phyloP scores from a whole-genome alignment of 352 stramenopile species.

The Globisporangium middletonii region DNA sequence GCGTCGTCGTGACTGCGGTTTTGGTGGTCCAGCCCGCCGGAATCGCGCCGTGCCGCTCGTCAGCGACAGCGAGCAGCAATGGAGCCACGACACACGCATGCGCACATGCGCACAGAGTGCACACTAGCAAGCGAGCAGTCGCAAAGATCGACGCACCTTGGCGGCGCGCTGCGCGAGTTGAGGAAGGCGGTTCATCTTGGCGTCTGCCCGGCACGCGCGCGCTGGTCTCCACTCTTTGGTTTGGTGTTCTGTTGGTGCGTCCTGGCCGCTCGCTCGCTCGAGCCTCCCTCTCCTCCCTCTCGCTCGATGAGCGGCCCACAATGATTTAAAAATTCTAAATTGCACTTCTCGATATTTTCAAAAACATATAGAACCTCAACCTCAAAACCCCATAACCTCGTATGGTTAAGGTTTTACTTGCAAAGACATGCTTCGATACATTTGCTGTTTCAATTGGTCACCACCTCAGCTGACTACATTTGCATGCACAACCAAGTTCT shows the following conservation, averaged over 20 bases:
- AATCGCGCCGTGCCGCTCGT: not conserved
- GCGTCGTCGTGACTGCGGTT: conserved; percentile 11
- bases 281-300: conserved; percentile 1
- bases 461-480: no score
- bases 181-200: conserved; percentile 69
- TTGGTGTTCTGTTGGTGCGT: conserved; percentile 27
- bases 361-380: no score
- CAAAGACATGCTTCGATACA: no score
- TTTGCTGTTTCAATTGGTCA: no score
- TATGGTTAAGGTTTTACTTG: no score
- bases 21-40: conserved; percentile 55
- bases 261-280: conserved; percentile 9
- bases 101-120: not conserved
- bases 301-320: not conserved
- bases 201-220: conserved; percentile 7
- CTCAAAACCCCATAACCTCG: no score
- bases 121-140: no score
- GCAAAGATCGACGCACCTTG: conserved; percentile 38
- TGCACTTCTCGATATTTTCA: no score
- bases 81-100: not conserved
- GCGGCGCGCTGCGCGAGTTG: conserved; percentile 67
- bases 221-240: conserved; percentile 31
- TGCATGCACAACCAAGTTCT: no score
- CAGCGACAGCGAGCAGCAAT: not conserved
- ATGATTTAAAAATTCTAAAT: not conserved